Evolutionary conservation across 1,284 basidiomycete genomes (phyloP).

Genomic region (Ustilago sp.): DNA sequence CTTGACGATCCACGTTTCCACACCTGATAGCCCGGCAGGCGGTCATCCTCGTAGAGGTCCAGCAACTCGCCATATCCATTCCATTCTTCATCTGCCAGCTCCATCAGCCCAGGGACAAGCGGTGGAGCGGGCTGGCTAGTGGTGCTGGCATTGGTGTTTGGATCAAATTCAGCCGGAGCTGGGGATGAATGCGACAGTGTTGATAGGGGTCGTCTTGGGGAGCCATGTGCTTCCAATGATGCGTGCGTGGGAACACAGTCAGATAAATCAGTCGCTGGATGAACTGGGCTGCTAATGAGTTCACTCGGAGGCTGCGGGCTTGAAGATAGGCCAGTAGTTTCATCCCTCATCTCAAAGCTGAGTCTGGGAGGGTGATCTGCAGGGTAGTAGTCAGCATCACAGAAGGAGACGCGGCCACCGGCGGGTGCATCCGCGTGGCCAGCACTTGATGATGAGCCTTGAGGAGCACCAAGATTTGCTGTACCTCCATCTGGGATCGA

Average conservation of each 20-base stretch:
- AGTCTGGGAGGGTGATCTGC: background rate
- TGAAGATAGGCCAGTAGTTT: background rate
- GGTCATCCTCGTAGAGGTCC: constrained; percentile 31
- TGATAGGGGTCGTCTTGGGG: background rate
- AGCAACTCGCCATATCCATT: constrained; percentile 9
- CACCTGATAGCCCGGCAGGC: constrained; percentile 34
- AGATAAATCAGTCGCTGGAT: background rate
- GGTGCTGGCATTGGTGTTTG: background rate
- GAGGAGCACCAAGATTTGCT: background rate
- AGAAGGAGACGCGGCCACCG: background rate
- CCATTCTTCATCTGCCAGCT: background rate
- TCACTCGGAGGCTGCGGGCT: background rate
- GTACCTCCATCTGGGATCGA: background rate
- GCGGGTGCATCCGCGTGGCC: background rate
- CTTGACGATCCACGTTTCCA: constrained; percentile 4
- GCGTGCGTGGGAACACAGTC: background rate
- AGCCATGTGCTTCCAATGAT: background rate
- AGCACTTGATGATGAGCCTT: background rate
- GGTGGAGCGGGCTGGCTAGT: background rate
- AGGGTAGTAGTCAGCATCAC: background rate
- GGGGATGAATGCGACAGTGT: background rate
- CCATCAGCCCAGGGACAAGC: background rate
- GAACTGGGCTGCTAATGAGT: background rate
- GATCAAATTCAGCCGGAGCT: background rate
- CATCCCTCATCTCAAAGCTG: background rate